Conservation (phyloP, 495 filamentous ascomycete species). For the Penicillium herquei region DNA sequence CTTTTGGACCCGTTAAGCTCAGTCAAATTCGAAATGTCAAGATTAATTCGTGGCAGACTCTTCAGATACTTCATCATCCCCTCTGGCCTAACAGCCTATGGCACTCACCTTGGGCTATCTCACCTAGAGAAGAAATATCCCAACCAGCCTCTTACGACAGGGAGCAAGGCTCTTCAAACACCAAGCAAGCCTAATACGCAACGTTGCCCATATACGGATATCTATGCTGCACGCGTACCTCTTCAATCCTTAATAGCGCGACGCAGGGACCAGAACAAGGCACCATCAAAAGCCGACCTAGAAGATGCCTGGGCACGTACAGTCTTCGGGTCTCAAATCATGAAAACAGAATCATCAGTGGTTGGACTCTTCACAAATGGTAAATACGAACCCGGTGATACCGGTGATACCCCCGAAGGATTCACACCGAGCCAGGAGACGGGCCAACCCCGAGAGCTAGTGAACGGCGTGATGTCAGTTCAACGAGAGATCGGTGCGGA, state of each 20-base stretch:
- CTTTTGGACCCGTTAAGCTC: no score
- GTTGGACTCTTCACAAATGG: conserved; percentile 16
- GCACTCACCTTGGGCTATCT: conserved; percentile 24
- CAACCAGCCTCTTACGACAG: conserved; percentile 9
- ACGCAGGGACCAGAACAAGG: background rate
- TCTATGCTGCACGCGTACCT: conserved; percentile 30
- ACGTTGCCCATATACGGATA: conserved; percentile 30
- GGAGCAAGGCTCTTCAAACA: conserved; percentile 19
- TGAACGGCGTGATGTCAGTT: conserved; percentile 23
- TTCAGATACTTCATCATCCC: conserved; percentile 10
- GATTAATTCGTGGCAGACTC: no score
- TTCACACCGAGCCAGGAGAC: conserved; percentile 6
- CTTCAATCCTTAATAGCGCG: conserved; percentile 13
- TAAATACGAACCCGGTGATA: conserved; percentile 21
- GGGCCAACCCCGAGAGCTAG: conserved; percentile 12
- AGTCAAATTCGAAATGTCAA: no score
- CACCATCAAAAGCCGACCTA: conserved; percentile 9
- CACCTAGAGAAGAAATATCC: conserved; percentile 34
- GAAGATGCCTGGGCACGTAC: conserved; percentile 28
- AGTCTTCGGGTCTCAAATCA: conserved; percentile 16
- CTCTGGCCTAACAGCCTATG: conserved; percentile 18
- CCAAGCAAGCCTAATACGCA: conserved; percentile 17
- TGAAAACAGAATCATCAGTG: conserved; percentile 24
- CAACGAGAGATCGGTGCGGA: conserved; percentile 13
- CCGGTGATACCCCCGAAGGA: conserved; percentile 9